Percentiles rank a stretch among this genome's conserved stretches.
phyloP scores from a whole-genome alignment of 805 yeast genomes.

The Candida quercuum region DNA sequence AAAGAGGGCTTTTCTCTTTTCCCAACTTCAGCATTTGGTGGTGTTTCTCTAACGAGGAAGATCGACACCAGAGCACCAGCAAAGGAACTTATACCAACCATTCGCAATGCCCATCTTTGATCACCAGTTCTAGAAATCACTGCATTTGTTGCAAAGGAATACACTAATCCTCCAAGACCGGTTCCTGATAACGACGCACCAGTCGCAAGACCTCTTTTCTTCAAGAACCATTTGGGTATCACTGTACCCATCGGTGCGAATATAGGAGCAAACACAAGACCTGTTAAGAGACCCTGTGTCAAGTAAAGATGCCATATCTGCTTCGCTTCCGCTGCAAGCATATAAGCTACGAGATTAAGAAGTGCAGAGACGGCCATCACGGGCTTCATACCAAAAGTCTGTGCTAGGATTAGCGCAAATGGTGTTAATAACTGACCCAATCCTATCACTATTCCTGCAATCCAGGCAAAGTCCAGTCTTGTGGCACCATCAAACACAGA shows the following conservation, averaged over 20 bases:
- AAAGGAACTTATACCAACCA: conserved; percentile 37
- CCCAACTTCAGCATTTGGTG: conserved; percentile 6
- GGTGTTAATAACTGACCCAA: conserved; percentile 60
- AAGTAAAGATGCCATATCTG: conserved; percentile 60
- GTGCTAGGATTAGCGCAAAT: conserved; percentile 39
- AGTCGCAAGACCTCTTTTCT: conserved; percentile 49
- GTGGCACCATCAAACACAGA: conserved; percentile 49
- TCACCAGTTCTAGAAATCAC: conserved; percentile 37
- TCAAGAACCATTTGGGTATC: conserved; percentile 67
- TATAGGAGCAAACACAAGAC: conserved; percentile 45
- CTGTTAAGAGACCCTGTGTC: conserved; percentile 63
- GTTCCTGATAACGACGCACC: conserved; percentile 46
- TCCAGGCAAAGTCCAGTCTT: conserved; percentile 54
- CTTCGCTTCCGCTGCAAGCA: conserved; percentile 56
- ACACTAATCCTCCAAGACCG: conserved; percentile 47
- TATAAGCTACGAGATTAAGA: conserved; percentile 46
- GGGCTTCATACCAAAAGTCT: conserved; percentile 43
- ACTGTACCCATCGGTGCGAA: conserved; percentile 55
- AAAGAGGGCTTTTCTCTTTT: conserved; percentile 8
- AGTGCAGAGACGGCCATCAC: conserved; percentile 45
- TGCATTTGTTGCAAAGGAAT: conserved; percentile 36
- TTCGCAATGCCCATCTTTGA: conserved; percentile 44
- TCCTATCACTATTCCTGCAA: conserved; percentile 60
- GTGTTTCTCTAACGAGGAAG: conserved; percentile 29
- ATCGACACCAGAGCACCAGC: conserved; percentile 33